Conservation (phyloP, 2,329 filamentous ascomycete genomes). For the Clarireedia homoeocarpa region DNA sequence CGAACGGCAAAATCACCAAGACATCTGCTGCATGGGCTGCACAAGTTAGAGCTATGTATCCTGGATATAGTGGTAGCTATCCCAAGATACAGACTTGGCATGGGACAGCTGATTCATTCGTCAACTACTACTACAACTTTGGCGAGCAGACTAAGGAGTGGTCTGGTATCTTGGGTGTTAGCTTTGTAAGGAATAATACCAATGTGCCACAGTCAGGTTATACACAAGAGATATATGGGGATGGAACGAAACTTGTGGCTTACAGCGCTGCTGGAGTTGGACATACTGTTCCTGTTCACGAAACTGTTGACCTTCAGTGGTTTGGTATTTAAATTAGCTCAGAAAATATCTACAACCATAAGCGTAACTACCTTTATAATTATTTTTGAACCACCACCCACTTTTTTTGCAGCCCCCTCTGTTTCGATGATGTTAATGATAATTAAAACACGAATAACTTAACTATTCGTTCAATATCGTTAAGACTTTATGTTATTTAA, state of each 20-base stretch:
- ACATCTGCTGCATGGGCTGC: conserved; percentile 41
- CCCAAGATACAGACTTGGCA: conserved; percentile 26
- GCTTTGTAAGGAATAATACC: no score
- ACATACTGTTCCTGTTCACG: conserved; percentile 27
- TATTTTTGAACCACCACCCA: no score
- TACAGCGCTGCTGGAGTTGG: conserved; percentile 27
- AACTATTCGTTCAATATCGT: no score
- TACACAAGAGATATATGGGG: conserved; percentile 21
- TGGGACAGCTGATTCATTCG: conserved; percentile 32
- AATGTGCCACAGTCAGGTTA: no score
- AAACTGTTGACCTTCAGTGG: conserved; percentile 23
- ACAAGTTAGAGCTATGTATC: conserved; percentile 5
- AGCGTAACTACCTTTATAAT: no score
- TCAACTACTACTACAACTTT: conserved; percentile 32
- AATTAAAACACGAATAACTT: no score
- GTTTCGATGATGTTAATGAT: no score
- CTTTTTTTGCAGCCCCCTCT: no score
- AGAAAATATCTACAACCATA: no score
- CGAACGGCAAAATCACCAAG: conserved; percentile 23
- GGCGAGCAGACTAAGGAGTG: conserved; percentile 38
- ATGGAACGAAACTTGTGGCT: conserved; percentile 28
- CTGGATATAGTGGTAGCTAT: no score
- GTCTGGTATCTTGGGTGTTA: conserved; percentile 33
- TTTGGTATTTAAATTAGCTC: conserved; percentile 10
- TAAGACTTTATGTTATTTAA: no score